Conservation (phyloP, 1,284 basidiomycete species). For the Inonotus hispidus region DNA sequence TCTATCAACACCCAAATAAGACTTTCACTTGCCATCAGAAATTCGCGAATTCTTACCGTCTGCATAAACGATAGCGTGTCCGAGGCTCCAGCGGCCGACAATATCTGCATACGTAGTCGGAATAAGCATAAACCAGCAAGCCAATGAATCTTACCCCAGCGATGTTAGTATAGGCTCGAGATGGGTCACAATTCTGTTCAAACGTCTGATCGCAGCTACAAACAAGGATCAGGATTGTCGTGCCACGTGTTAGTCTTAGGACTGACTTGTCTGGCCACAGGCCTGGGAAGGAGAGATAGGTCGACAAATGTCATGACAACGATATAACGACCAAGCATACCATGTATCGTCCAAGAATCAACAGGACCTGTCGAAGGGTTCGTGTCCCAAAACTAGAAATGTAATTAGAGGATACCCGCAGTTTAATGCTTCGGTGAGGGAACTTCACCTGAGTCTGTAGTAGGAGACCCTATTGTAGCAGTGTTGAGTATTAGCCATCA, state of each 20-base stretch:
- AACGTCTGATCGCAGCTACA: slow-evolving; percentile 67
- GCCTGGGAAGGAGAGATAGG: slow-evolving; percentile 32
- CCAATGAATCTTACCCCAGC: slow-evolving; percentile 34
- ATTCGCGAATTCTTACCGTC: slow-evolving; percentile 29
- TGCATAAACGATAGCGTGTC: slow-evolving; percentile 67
- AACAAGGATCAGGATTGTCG: not conserved
- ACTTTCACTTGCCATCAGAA: not conserved
- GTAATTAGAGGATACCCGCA: slow-evolving; percentile 3
- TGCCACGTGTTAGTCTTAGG: slow-evolving; percentile 1
- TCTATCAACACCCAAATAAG: slow-evolving; percentile 30
- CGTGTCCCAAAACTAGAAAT: slow-evolving; percentile 48
- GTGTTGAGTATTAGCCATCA: not conserved
- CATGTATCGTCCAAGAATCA: slow-evolving; percentile 74
- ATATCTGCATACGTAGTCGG: slow-evolving; percentile 38
- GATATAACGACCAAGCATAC: slow-evolving; percentile 30
- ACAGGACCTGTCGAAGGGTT: slow-evolving; percentile 57
- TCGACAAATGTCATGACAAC: not conserved
- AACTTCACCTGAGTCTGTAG: slow-evolving; percentile 53
- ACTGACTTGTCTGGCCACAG: slow-evolving; percentile 67
- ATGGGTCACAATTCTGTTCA: slow-evolving; percentile 56
- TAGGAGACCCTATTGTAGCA: slow-evolving; percentile 44
- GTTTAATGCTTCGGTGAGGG: not conserved
- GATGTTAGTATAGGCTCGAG: slow-evolving; percentile 57
- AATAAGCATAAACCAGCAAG: not conserved
- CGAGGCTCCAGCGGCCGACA: slow-evolving; percentile 51